Conservation (phyloP, 208 protist species). For the Leishmania tropica region DNA sequence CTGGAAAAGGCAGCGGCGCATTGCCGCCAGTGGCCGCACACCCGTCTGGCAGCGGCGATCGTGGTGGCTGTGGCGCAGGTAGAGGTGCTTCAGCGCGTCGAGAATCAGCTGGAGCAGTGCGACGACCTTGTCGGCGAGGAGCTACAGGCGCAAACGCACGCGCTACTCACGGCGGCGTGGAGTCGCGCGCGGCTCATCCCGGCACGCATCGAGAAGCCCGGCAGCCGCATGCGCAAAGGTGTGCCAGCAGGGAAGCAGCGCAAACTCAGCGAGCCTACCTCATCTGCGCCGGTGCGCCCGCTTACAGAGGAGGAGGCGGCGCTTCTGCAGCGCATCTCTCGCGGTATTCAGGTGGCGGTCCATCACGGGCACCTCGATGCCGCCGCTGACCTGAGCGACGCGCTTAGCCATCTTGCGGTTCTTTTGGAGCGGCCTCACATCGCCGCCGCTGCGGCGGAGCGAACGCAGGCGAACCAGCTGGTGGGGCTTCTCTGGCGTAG, state of each 20-base stretch:
- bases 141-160: slow-evolving; percentile 14
- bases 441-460: slow-evolving; percentile 35
- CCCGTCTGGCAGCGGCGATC: slow-evolving; percentile 12
- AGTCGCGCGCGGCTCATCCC: slow-evolving; percentile 12
- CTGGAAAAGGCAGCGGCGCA: slow-evolving; percentile 9
- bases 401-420: slow-evolving; percentile 34
- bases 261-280: slow-evolving; percentile 9
- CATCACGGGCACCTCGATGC: slow-evolving; percentile 25
- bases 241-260: neutral
- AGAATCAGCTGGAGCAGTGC: slow-evolving; percentile 17
- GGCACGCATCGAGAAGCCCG: slow-evolving; percentile 18
- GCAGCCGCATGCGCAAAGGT: slow-evolving; percentile 10
- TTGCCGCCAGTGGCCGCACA: slow-evolving; percentile 17
- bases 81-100: slow-evolving; percentile 17
- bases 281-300: neutral
- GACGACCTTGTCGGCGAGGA: slow-evolving; percentile 27
- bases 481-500: slow-evolving; percentile 12
- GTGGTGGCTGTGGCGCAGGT: slow-evolving; percentile 13
- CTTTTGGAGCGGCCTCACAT: slow-evolving; percentile 32
- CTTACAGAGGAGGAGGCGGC: slow-evolving; percentile 18
- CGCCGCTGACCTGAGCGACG: slow-evolving; percentile 21
- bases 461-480: slow-evolving; percentile 25
- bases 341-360: slow-evolving; percentile 19
- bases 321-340: slow-evolving; percentile 20
- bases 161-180: slow-evolving; percentile 28